Conservation (phyloP, 2,329 filamentous ascomycete species). For the Verticillium isaacii region DNA sequence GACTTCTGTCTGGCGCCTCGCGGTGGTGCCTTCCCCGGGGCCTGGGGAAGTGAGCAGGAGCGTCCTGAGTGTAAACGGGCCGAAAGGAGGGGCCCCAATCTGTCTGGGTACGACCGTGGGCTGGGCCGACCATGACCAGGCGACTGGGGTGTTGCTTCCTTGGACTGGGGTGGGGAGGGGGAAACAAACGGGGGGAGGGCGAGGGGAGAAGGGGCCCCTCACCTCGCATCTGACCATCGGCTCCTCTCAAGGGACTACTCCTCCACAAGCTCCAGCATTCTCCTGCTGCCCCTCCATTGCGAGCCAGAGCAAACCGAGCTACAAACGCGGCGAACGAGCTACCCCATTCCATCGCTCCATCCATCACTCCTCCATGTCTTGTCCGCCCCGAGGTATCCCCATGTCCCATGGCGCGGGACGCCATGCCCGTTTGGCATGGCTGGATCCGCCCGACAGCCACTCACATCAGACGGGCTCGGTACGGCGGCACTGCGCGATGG, state of each 20-base stretch:
- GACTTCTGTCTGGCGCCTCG: slow-evolving; percentile 3
- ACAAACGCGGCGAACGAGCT: not conserved
- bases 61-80: slow-evolving; percentile 1
- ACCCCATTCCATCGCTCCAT: not conserved
- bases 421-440: not conserved
- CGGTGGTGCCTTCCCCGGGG: not conserved
- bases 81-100: slow-evolving; percentile 1
- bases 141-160: not conserved
- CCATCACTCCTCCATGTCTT: not conserved
- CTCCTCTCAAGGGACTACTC: not conserved
- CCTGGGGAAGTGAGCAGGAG: not conserved
- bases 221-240: not conserved
- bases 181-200: not conserved
- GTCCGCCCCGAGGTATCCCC: not conserved
- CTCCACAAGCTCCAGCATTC: not conserved
- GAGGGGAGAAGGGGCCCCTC: not conserved
- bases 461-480: not conserved
- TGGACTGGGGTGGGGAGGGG: not conserved
- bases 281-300: not conserved
- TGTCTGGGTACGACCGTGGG: slow-evolving; percentile 2
- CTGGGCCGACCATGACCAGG: not conserved
- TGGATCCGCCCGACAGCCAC: not conserved
- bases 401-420: not conserved
- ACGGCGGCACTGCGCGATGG: not conserved
- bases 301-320: not conserved